A percentile compares a stretch with the other conserved stretches of the same genome.
These are phyloP conservation scores for Globisporangium irregulare DNA, from an alignment of 352 stramenopile species.

Conservation along the genomic window DNA sequence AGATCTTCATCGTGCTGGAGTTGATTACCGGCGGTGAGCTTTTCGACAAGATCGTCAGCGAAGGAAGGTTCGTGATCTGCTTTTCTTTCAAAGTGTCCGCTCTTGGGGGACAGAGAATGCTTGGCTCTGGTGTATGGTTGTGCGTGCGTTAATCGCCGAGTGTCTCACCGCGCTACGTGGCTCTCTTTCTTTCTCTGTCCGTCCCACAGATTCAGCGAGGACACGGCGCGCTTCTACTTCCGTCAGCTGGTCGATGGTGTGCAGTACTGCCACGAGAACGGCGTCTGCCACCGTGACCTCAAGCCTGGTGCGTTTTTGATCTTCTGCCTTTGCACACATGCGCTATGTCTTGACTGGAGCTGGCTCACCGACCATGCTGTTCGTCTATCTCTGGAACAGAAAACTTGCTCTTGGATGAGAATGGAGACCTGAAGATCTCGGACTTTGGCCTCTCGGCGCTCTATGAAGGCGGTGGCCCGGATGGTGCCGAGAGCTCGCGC, in stretches of 20 bases:
- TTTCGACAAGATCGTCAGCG: constrained; percentile 96
- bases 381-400: constrained; percentile 42
- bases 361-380: not conserved
- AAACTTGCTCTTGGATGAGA: constrained; percentile 95
- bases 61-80: constrained; percentile 60
- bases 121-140: not conserved
- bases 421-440: constrained; percentile 98
- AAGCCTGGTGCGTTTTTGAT: constrained; percentile 78
- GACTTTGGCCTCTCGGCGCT: constrained; percentile 98
- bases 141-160: not conserved
- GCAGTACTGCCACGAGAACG: constrained; percentile 96
- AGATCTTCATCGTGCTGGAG: constrained; percentile 96
- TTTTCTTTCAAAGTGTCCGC: not conserved
- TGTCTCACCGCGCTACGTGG: constrained; percentile 18
- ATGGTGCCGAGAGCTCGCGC: constrained; percentile 81
- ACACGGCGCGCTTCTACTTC: constrained; percentile 98
- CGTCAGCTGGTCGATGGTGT: constrained; percentile 96
- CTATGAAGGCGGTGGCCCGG: constrained; percentile 79
- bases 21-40: constrained; percentile 89
- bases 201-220: constrained; percentile 89
- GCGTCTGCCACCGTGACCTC: constrained; percentile 96
- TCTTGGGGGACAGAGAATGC: not conserved
- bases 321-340: not conserved
- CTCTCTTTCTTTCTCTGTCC: constrained; percentile 7
- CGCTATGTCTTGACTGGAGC: not conserved